Conservation (phyloP, 306 rosid species). For the Castanospermum australe region DNA sequence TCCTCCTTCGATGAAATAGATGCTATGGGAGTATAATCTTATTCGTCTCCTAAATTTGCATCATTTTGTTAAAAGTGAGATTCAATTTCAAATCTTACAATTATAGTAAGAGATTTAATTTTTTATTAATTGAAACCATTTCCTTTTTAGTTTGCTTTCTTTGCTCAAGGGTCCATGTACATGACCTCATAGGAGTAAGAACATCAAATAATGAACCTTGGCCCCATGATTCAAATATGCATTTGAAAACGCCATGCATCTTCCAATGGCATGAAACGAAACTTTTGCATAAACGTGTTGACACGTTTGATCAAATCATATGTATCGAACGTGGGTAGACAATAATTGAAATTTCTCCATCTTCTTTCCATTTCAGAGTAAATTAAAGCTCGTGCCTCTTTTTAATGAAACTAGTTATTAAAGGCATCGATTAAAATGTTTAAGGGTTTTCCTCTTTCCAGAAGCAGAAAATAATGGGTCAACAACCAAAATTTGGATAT, state of each 20-base stretch:
- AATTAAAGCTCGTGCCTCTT: background rate
- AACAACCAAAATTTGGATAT: background rate
- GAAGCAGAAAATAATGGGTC: constrained; percentile 6
- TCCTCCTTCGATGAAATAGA: background rate
- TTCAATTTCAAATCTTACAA: background rate
- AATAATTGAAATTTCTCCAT: background rate
- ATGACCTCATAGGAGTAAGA: constrained; percentile 23
- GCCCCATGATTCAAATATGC: constrained; percentile 12
- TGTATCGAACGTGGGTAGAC: background rate
- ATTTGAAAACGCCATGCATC: constrained; percentile 24
- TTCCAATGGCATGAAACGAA: background rate
- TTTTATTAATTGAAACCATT: background rate
- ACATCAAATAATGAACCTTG: constrained; percentile 4
- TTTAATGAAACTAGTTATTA: background rate
- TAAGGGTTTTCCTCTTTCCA: background rate
- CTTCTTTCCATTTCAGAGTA: background rate
- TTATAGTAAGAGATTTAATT: background rate
- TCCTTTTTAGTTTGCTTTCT: background rate
- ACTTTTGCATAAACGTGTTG: background rate
- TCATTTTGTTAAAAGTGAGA: too few species aligned
- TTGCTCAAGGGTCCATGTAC: background rate
- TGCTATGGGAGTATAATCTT: too few species aligned
- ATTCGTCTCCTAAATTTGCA: too few species aligned
- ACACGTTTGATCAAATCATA: constrained; percentile 15
- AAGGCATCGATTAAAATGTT: background rate